Evolutionary conservation across 2,329 filamentous ascomycete species (phyloP), one percentile per base, ranked within the genome.

Genomic region (Tolypocladium capitatum): DNA sequence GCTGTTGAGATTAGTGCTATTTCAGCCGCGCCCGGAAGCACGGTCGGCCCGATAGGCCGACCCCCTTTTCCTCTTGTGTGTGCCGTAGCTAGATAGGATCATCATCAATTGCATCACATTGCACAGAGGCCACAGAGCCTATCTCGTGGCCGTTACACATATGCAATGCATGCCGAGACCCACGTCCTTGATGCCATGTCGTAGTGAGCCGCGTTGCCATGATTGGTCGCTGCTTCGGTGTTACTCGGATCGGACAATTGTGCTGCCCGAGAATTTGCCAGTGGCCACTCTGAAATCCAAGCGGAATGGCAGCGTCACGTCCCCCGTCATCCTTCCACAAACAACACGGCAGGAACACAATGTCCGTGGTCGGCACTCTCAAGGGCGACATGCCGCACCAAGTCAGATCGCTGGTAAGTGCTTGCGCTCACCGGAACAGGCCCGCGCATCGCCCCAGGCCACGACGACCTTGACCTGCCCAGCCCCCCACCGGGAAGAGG

Each of bases 351-450:
- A 43, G 11, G 21, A 35, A 14, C 43, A 63, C 42, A 54, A 70
- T 70, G 67, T 68, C 67, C 51, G 61, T 60, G 50, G 62, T 63
- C 47, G 58, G 57, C 45, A 60, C 59, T 50, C 53, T 68, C 48
- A 75, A 72, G 60, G 74, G 75, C 63, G 72, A 78, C 52, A 67
- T 75, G 65, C 72, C 76, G 50, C 72, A 75, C 53, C 75, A 79
- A 66, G 73, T 73, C 48, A 69, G 74, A 60, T 78, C 76, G 52
- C 62, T 78, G 60, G 75, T 78, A 61, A 47, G 41, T 20, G 9
- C 38, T 30, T 18, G 38, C 38, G 38, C 38, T 10, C 24, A 30
- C n/a, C 9, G 4, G 16, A 27, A 11, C 16, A 30, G 4, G 24
- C 24, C 10, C 24, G 38, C 38, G 38, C 38, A 42, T 30, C 13